Percentiles rank a stretch among this genome's conserved stretches.
Evolutionary conservation across 2,329 filamentous ascomycete genomes (phyloP).

Genomic region (Lecanicillium sp.): DNA sequence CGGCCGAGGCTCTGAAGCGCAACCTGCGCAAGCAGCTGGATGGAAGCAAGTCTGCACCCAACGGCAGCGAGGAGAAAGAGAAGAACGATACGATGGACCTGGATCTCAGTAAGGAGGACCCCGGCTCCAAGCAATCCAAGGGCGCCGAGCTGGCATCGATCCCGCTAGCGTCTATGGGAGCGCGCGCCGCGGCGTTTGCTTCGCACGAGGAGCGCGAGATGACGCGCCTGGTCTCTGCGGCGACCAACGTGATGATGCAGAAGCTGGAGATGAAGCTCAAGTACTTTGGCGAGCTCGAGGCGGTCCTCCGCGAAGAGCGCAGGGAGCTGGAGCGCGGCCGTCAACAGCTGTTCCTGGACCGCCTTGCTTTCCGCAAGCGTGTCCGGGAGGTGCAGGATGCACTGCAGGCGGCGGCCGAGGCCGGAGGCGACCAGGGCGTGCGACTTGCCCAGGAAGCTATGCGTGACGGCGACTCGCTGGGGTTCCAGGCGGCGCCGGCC

Average conservation of each 20-base stretch:
- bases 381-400: constrained; percentile 76
- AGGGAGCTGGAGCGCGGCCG: constrained; percentile 86
- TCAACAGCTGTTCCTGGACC: constrained; percentile 89
- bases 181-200: constrained; percentile 78
- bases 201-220: constrained; percentile 97
- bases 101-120: constrained; percentile 47
- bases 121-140: constrained; percentile 42
- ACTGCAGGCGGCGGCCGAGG: constrained; percentile 49
- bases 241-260: constrained; percentile 88
- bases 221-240: constrained; percentile 84
- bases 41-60: constrained; percentile 37
- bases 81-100: constrained; percentile 60
- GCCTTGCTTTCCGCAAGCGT: constrained; percentile 81
- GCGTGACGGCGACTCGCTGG: constrained; percentile 46
- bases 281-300: constrained; percentile 95
- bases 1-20: constrained; percentile 78
- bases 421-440: constrained; percentile 44
- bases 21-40: constrained; percentile 75
- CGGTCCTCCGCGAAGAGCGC: constrained; percentile 83
- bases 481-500: constrained; percentile 42
- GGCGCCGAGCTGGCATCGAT: constrained; percentile 61
- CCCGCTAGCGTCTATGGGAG: constrained; percentile 78
- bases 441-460: constrained; percentile 42
- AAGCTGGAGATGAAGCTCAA: constrained; percentile 94
- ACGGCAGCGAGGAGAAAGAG: constrained; percentile 53